Base-by-base conservation (phyloP, 192 early-diverging fungal genomes). In the Haplosporangium gracile region DNA sequence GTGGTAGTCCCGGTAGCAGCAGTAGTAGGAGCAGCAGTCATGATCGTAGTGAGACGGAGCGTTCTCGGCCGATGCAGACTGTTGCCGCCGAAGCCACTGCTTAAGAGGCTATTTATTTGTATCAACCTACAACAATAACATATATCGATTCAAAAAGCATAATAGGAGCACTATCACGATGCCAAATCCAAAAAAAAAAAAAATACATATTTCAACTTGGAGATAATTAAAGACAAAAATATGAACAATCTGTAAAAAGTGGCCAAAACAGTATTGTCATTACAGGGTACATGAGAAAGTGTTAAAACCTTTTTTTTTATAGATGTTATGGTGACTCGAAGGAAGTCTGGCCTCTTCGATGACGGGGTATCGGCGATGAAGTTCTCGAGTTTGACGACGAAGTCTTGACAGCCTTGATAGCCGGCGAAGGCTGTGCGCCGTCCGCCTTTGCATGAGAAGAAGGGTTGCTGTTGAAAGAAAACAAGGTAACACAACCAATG, bases 401-500 rank as follows among this genome's bases (percentile, higher is more conserved):
- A 69, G 78, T 11, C 15, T 22, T 45, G 5, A 36, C 6, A 15
- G 80, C 32, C 36, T 51, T 51, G 36, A 43, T 4, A 51, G 43
- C 45, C 26, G 40, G 11, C 1, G 49, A 20, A 18, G 68, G 10
- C 39, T 42, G 34, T 24, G 5, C 22, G 7, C 49, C 9, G 24
- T 36, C 53, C 24, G 51, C 51, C 47, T 53, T 36, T 22, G 29
- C 73, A 36, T 53, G 39, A 22, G 38, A 15, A 10, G 57, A 26
- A 40, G 76, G 68, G 15, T 29, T 29, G 38, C 74, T 82, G 60
- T 83, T 85, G 51, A 93, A 32, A 10, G 90, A 91, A 70, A 91
- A 93, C 22, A 91, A 22, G 16, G 90, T 85, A 7, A 93, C 92
- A 79, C 88, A 92, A 40, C 89, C 88, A 78, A 93, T 85, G 32